Conservation (phyloP, 352 stramenopile species). For the Phytophthora sansomeana region DNA sequence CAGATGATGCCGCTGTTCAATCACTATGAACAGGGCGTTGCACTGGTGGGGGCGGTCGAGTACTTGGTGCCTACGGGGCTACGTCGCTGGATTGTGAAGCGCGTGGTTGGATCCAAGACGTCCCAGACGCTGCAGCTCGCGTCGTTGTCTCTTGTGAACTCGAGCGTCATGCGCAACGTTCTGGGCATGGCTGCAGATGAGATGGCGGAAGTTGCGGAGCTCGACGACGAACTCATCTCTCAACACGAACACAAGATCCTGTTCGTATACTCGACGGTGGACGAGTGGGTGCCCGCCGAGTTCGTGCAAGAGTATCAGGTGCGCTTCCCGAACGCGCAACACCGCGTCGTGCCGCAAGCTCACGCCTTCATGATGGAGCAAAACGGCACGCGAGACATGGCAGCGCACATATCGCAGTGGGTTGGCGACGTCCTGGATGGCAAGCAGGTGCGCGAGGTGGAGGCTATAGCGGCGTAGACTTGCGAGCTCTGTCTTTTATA, state of each 20-base stretch:
- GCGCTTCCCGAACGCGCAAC: slow-evolving; percentile 50
- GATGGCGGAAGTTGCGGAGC: slow-evolving; percentile 57
- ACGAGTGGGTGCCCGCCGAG: slow-evolving; percentile 73
- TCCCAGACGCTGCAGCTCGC: slow-evolving; percentile 57
- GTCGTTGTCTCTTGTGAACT: slow-evolving; percentile 61
- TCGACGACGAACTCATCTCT: slow-evolving; percentile 52
- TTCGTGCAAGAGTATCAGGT: slow-evolving; percentile 66
- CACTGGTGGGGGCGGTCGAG: slow-evolving; percentile 51
- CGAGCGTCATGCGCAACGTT: slow-evolving; percentile 66
- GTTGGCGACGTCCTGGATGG: slow-evolving; percentile 46
- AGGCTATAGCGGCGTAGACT: slow-evolving; percentile 25
- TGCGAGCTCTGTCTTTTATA: background rate
- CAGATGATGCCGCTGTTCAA: slow-evolving; percentile 63
- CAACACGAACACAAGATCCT: slow-evolving; percentile 60
- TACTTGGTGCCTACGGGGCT: slow-evolving; percentile 48
- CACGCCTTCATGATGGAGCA: slow-evolving; percentile 86
- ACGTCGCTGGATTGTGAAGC: slow-evolving; percentile 55
- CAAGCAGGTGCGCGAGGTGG: slow-evolving; percentile 29
- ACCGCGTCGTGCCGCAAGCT: slow-evolving; percentile 61
- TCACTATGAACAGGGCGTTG: slow-evolving; percentile 39
- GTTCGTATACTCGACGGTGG: slow-evolving; percentile 74
- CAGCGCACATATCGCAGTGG: slow-evolving; percentile 65
- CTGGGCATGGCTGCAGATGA: slow-evolving; percentile 75
- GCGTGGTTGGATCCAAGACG: slow-evolving; percentile 45
- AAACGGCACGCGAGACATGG: slow-evolving; percentile 73